Percentiles rank a stretch among this genome's conserved stretches.
These are phyloP conservation scores for Macrocybe gigantea DNA, from an alignment of 768 basidiomycete genomes.

Conservation along the genomic window DNA sequence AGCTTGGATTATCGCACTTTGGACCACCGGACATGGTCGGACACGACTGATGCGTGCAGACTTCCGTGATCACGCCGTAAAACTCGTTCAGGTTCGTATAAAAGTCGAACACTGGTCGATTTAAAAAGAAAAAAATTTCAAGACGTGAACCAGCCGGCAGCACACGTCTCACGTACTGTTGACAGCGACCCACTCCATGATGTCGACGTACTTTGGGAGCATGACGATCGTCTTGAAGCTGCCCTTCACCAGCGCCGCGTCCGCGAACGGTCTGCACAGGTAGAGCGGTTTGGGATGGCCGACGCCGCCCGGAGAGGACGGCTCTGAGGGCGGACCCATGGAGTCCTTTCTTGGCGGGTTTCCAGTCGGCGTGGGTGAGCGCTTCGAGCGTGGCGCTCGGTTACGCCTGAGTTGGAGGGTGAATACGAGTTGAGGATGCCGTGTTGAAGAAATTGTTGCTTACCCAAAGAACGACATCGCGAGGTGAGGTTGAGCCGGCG, in stretches of 20 bases:
- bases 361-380: constrained; percentile 30
- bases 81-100: constrained; percentile 97
- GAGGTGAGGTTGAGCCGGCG: neutral
- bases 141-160: neutral
- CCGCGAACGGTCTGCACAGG: constrained; percentile 90
- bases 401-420: constrained; percentile 18
- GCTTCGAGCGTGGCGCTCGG: constrained; percentile 27
- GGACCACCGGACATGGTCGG: constrained; percentile 89
- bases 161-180: constrained; percentile 57
- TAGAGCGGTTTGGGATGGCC: constrained; percentile 63
- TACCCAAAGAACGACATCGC: constrained; percentile 32
- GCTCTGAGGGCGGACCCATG: constrained; percentile 28
- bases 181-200: constrained; percentile 96
- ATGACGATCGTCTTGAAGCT: constrained; percentile 99
- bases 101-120: constrained; percentile 81
- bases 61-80: constrained; percentile 90
- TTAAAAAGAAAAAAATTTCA: neutral
- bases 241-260: constrained; percentile 93
- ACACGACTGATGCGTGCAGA: constrained; percentile 86
- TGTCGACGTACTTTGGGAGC: constrained; percentile 91
- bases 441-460: constrained; percentile 2
- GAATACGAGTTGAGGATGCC: constrained; percentile 9
- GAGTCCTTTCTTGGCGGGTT: constrained; percentile 22
- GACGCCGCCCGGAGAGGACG: constrained; percentile 29
- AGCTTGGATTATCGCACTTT: constrained; percentile 44